These are phyloP conservation scores for Fusarium austroafricanum DNA, from an alignment of 2,329 filamentous ascomycete genomes.

Conservation along the genomic window DNA sequence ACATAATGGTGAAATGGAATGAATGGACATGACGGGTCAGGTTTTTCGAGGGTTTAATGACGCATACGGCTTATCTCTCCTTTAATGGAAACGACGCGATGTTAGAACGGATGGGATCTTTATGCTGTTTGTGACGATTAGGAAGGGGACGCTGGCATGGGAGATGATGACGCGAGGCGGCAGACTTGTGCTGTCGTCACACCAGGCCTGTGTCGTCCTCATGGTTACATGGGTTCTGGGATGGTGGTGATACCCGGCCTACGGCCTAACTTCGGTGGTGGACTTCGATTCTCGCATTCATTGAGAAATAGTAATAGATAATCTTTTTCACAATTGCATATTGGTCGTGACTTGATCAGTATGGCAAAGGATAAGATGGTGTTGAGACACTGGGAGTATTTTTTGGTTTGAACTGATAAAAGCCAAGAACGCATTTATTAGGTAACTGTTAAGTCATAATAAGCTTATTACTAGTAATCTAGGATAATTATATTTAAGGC, in stretches of 20 bases:
- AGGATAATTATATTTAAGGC: too few relatives aligned
- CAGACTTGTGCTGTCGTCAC: constrained; percentile 20
- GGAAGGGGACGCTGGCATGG: constrained; percentile 23
- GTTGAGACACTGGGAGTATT: too few relatives aligned
- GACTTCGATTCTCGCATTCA: constrained; percentile 49
- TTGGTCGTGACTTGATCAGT: neutral
- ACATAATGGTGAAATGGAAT: constrained; percentile 43
- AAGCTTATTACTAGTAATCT: too few relatives aligned
- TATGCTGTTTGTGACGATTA: constrained; percentile 29
- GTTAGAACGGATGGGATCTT: constrained; percentile 42
- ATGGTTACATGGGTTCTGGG: constrained; percentile 35
- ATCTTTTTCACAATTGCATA: constrained; percentile 34
- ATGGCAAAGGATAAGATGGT: neutral
- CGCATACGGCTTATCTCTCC: constrained; percentile 51
- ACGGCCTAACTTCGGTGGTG: constrained; percentile 37
- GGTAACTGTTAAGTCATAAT: too few relatives aligned
- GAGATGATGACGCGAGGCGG: constrained; percentile 22
- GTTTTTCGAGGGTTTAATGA: constrained; percentile 50
- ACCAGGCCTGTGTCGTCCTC: constrained; percentile 5
- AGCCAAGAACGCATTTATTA: too few relatives aligned
- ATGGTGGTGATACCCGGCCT: constrained; percentile 44
- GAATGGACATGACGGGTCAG: constrained; percentile 47
- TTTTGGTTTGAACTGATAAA: too few relatives aligned
- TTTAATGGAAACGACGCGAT: constrained; percentile 51
- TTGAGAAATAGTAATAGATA: constrained; percentile 49